phyloP scores from a whole-genome alignment of 2,329 filamentous ascomycete genomes.

The Zasmidium citrigriseum region DNA sequence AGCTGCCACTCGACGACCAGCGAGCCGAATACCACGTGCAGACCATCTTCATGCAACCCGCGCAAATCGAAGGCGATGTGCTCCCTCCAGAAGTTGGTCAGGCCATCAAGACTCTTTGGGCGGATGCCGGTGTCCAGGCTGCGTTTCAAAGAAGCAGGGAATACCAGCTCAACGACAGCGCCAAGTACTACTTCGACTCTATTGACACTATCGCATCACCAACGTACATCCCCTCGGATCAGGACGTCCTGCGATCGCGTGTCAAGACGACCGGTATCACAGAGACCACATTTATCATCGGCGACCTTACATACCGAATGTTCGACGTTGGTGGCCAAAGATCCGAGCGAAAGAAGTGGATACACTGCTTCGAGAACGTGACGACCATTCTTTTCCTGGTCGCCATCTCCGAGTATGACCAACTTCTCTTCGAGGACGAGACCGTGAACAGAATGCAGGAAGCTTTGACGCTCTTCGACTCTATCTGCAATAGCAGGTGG shows the following conservation, averaged over 20 bases:
- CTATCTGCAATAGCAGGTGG: conserved; percentile 72
- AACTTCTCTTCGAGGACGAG: conserved; percentile 93
- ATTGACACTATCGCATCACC: conserved; percentile 86
- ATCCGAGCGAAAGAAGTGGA: conserved; percentile 96
- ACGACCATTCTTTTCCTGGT: conserved; percentile 96
- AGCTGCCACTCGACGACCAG: conserved; percentile 84
- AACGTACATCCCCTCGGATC: conserved; percentile 92
- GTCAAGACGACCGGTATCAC: conserved; percentile 93
- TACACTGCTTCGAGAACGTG: conserved; percentile 98
- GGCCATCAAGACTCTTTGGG: conserved; percentile 90
- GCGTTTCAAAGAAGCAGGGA: conserved; percentile 95
- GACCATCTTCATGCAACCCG: conserved; percentile 98
- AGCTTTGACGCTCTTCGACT: conserved; percentile 70
- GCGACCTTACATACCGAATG: conserved; percentile 93
- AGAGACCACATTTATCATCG: conserved; percentile 89
- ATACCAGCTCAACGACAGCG: conserved; percentile 95
- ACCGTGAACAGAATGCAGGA: conserved; percentile 76
- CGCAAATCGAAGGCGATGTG: conserved; percentile 93
- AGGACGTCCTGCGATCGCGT: conserved; percentile 66
- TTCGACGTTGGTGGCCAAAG: conserved; percentile 92
- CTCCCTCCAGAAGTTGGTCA: conserved; percentile 91
- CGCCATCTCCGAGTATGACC: conserved; percentile 96
- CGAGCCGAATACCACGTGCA: conserved; percentile 96
- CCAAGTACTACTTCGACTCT: conserved; percentile 97
- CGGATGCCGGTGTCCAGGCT: conserved; percentile 86